A percentile compares a stretch with the other conserved stretches of the same genome.
These are phyloP conservation scores for Puccinia coronata DNA, from an alignment of 1,284 basidiomycete genomes.

Conservation along the genomic window DNA sequence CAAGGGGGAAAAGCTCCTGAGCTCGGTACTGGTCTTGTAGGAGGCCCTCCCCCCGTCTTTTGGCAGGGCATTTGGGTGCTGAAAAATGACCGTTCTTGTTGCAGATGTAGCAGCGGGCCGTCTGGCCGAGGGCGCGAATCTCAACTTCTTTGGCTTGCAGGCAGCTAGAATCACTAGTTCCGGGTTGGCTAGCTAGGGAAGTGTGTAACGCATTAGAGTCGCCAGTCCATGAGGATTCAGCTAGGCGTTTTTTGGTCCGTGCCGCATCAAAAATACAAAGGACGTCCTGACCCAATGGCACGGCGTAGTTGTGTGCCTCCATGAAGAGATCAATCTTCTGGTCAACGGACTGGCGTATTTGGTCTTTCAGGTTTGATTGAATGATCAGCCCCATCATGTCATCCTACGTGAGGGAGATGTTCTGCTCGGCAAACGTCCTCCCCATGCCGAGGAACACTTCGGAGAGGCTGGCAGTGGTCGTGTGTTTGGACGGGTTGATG, in stretches of 20 bases:
- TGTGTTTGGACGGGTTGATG: background rate
- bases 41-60: too few species aligned
- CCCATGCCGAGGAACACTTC: background rate
- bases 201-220: background rate
- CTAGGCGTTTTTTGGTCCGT: background rate
- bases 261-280: background rate
- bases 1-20: background rate
- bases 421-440: background rate
- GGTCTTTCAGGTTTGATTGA: background rate
- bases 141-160: background rate
- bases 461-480: background rate
- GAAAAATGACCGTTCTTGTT: background rate
- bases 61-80: background rate
- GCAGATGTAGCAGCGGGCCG: background rate
- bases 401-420: background rate
- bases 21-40: too few species aligned
- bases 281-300: background rate
- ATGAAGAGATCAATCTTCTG: background rate
- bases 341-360: background rate
- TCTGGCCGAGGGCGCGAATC: background rate
- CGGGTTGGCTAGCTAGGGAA: background rate
- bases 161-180: background rate
- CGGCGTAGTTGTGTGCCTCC: background rate
- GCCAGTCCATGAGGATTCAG: background rate
- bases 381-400: background rate